Percentiles rank a stretch among this genome's conserved stretches.
Evolutionary conservation across 2,329 filamentous ascomycete species (phyloP).

Genomic region (Macrophomina pseudophaseolina): DNA sequence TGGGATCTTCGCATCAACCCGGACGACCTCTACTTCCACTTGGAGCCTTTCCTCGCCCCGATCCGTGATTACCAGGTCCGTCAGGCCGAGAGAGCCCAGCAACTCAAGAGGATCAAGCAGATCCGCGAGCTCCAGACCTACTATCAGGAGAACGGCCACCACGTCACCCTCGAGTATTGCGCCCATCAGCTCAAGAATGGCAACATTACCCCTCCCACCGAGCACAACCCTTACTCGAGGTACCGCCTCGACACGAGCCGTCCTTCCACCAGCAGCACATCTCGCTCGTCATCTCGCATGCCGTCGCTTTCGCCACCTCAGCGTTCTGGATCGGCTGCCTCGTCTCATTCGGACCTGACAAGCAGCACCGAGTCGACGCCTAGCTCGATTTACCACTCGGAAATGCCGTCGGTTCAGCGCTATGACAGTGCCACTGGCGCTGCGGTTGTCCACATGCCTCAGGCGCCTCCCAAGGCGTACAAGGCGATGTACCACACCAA

Average conservation of each 20-base stretch:
- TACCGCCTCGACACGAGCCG: constrained; percentile 39
- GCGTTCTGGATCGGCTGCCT: constrained; percentile 38
- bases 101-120: constrained; percentile 45
- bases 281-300: constrained; percentile 50
- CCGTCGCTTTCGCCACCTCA: constrained; percentile 56
- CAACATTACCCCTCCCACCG: constrained; percentile 38
- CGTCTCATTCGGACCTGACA: constrained; percentile 33
- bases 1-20: constrained; percentile 90
- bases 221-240: constrained; percentile 42
- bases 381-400: constrained; percentile 42
- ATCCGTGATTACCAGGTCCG: constrained; percentile 68
- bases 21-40: constrained; percentile 82
- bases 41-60: constrained; percentile 86
- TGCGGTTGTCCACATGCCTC: constrained; percentile 51
- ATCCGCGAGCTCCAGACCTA: constrained; percentile 16
- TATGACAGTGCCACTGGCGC: constrained; percentile 50
- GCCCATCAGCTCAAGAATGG: constrained; percentile 48
- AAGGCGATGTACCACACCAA: constrained; percentile 20
- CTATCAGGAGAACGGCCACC: constrained; percentile 17
- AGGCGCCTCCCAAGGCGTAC: constrained; percentile 37
- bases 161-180: constrained; percentile 36
- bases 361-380: constrained; percentile 38
- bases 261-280: constrained; percentile 38
- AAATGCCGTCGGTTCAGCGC: constrained; percentile 38
- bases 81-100: constrained; percentile 59